Conservation (phyloP, 192 early-diverging fungal species). For the Rhizoclosmatium sp. region DNA sequence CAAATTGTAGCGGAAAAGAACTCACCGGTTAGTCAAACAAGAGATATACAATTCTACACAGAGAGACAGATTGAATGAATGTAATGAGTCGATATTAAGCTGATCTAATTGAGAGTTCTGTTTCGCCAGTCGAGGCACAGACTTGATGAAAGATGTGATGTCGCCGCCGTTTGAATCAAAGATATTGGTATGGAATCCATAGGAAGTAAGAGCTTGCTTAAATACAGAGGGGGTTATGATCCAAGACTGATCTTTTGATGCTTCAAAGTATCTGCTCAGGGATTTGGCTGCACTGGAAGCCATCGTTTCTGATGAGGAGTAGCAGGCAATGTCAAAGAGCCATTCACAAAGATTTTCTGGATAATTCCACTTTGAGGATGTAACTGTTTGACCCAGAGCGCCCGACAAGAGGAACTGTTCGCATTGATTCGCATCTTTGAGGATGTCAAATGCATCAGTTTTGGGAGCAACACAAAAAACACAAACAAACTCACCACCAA, state of each 20-base stretch:
- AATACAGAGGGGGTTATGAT: conserved; percentile 12
- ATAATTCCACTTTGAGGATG: conserved; percentile 19
- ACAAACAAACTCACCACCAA: not conserved
- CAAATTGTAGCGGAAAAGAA: not conserved
- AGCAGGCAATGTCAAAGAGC: conserved; percentile 34
- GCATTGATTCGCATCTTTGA: not conserved
- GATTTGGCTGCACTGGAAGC: conserved; percentile 23
- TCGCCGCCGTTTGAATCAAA: not conserved
- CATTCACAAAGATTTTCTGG: conserved; percentile 9
- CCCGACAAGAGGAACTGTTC: conserved; percentile 20
- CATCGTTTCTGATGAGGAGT: conserved; percentile 8
- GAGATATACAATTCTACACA: conserved; percentile 25
- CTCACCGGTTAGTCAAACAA: conserved; percentile 20
- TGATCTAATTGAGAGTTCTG: not conserved
- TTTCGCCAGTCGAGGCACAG: not conserved
- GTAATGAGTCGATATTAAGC: not conserved
- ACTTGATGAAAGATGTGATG: not conserved
- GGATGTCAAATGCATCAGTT: not conserved
- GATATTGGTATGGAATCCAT: conserved; percentile 4
- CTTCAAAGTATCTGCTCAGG: conserved; percentile 22
- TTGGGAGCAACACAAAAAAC: not conserved
- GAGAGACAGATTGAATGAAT: conserved; percentile 25
- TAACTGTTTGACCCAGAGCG: not conserved
- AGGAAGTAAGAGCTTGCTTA: not conserved
- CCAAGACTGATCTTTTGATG: conserved; percentile 6